These are phyloP conservation scores for Microascus cirrosus DNA, from an alignment of 2,329 filamentous ascomycete species.

Conservation along the genomic window DNA sequence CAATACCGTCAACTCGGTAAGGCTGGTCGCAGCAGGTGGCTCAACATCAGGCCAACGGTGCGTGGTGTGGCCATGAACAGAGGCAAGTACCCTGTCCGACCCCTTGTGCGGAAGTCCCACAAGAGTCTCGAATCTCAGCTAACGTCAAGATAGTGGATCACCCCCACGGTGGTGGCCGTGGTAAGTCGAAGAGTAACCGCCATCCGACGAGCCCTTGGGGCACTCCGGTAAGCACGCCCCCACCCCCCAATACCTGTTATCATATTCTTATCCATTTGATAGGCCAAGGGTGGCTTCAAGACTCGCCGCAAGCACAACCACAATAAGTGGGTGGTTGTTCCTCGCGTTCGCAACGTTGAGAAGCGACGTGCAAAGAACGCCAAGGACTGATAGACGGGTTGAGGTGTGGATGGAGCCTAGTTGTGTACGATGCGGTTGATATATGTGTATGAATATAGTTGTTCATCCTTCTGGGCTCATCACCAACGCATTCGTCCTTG, in stretches of 20 bases:
- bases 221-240: conserved; percentile 58
- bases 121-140: background rate
- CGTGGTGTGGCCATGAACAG: conserved; percentile 99
- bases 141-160: conserved; percentile 61
- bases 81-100: conserved; percentile 35
- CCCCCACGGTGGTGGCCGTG: conserved; percentile 96
- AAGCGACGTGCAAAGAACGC: conserved; percentile 61
- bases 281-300: conserved; percentile 83
- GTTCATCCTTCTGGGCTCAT: background rate
- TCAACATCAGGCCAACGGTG: conserved; percentile 90
- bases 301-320: conserved; percentile 78
- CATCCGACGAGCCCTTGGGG: conserved; percentile 96
- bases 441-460: background rate
- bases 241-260: background rate
- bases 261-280: conserved; percentile 16
- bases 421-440: background rate
- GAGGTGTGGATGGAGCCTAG: background rate
- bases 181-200: conserved; percentile 98
- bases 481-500: background rate
- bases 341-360: conserved; percentile 80
- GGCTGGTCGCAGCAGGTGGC: conserved; percentile 84
- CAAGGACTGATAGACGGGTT: conserved; percentile 3
- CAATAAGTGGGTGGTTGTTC: conserved; percentile 83
- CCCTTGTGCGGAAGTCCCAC: background rate
- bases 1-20: conserved; percentile 90